phyloP scores from a whole-genome alignment of 2,329 filamentous ascomycete species.

The Paecilomyces dactylethromorphus region DNA sequence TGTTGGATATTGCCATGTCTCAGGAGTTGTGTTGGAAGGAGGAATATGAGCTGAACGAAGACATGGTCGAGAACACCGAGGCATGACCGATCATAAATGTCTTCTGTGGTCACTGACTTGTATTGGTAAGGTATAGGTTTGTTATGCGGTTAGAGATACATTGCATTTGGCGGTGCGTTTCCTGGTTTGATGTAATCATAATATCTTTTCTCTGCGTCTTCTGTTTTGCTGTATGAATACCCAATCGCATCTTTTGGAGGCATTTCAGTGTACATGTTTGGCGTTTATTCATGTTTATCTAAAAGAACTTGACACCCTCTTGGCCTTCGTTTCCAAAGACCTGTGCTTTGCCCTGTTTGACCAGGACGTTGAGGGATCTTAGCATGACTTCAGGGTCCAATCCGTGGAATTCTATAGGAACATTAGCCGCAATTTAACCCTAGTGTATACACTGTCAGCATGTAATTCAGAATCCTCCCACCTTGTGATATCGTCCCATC shows the following conservation, averaged over 20 bases:
- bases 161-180: neutral
- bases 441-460: neutral
- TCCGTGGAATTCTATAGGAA: constrained; percentile 68
- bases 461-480: constrained; percentile 31
- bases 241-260: neutral
- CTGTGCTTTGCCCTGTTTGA: constrained; percentile 87
- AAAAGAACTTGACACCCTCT: constrained; percentile 95
- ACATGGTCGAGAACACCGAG: constrained; percentile 16
- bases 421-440: constrained; percentile 5
- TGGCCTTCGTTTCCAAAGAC: constrained; percentile 86
- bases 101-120: constrained; percentile 1
- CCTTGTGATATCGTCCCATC: constrained; percentile 67
- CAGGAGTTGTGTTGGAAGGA: constrained; percentile 68
- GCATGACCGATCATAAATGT: constrained; percentile 14
- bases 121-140: constrained; percentile 1
- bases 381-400: constrained; percentile 77
- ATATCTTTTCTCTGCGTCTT: neutral
- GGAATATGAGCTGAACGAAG: constrained; percentile 46
- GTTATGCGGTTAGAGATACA: neutral
- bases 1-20: constrained; percentile 81
- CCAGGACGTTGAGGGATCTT: constrained; percentile 71
- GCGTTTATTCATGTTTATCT: constrained; percentile 21
- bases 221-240: neutral
- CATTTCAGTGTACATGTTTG: constrained; percentile 3
- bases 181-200: neutral